Evolutionary conservation across 2,329 filamentous ascomycete genomes (phyloP).

Genomic region (Neofusicoccum kwambonambiense): DNA sequence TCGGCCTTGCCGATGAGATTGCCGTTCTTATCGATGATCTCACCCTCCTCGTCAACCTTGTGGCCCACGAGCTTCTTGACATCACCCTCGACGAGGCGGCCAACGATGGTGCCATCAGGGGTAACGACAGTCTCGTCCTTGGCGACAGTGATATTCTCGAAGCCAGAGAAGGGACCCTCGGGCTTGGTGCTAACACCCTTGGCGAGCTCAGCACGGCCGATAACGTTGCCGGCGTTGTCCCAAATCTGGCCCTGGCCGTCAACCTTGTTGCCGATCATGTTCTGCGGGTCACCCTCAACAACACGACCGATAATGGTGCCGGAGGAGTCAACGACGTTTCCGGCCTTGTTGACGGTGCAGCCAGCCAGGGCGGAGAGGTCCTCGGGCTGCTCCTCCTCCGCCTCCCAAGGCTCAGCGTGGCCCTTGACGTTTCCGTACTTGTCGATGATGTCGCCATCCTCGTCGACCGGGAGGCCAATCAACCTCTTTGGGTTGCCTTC

Average conservation of each 20-base stretch:
- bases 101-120: slow-evolving; percentile 46
- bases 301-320: slow-evolving; percentile 60
- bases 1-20: slow-evolving; percentile 54
- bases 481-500: slow-evolving; percentile 61
- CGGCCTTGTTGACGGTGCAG: slow-evolving; percentile 63
- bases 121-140: slow-evolving; percentile 59
- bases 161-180: slow-evolving; percentile 61
- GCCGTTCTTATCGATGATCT: slow-evolving; percentile 55
- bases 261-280: slow-evolving; percentile 60
- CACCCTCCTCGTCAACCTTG: slow-evolving; percentile 52
- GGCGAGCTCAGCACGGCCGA: slow-evolving; percentile 58
- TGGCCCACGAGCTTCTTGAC: slow-evolving; percentile 52
- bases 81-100: slow-evolving; percentile 51
- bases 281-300: slow-evolving; percentile 55
- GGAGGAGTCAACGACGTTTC: slow-evolving; percentile 60
- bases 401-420: slow-evolving; percentile 56
- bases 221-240: slow-evolving; percentile 62
- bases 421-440: slow-evolving; percentile 62
- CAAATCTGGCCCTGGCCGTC: slow-evolving; percentile 63
- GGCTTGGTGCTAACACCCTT: slow-evolving; percentile 50
- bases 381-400: slow-evolving; percentile 48
- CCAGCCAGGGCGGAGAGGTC: slow-evolving; percentile 62
- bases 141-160: slow-evolving; percentile 55
- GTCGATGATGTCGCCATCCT: slow-evolving; percentile 63
- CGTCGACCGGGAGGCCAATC: slow-evolving; percentile 58